Percentiles rank a stretch among this genome's conserved stretches.
These are phyloP conservation scores for Blastobotrys terrestris DNA, from an alignment of 805 yeast genomes.

Conservation along the genomic window DNA sequence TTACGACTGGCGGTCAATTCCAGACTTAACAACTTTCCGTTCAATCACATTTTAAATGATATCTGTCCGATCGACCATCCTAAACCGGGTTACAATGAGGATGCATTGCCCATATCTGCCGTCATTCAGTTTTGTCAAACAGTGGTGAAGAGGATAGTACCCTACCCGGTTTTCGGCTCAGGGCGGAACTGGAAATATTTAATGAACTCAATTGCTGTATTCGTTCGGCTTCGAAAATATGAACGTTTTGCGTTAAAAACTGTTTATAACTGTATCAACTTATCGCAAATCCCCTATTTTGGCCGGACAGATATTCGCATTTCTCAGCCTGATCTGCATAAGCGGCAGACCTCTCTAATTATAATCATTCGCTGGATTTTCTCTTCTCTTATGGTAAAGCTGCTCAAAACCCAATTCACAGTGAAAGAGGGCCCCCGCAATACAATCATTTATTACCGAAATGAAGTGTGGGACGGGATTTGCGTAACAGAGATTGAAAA, in stretches of 20 bases:
- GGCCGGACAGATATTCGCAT: constrained; percentile 28
- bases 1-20: not conserved
- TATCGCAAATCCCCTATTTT: constrained; percentile 52
- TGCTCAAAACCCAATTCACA: not conserved
- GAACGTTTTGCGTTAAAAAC: constrained; percentile 33
- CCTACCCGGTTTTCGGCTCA: constrained; percentile 49
- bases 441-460: not conserved
- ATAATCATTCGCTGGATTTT: not conserved
- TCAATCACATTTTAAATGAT: not conserved
- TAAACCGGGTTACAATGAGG: not conserved
- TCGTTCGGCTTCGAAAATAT: constrained; percentile 35
- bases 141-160: constrained; percentile 45
- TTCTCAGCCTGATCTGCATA: constrained; percentile 29
- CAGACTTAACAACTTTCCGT: not conserved
- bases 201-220: constrained; percentile 31
- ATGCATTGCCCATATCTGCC: not conserved
- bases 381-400: not conserved
- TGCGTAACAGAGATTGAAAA: not conserved
- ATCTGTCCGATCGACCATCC: not conserved
- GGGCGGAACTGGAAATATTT: constrained; percentile 41
- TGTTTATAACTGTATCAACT: constrained; percentile 34
- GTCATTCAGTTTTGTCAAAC: constrained; percentile 12
- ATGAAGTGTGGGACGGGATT: not conserved
- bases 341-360: not conserved
- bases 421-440: not conserved